Evolutionary conservation across 495 filamentous ascomycete species (phyloP), one percentile per base, ranked within the genome.

Genomic region (Astrocystis sublimbata): DNA sequence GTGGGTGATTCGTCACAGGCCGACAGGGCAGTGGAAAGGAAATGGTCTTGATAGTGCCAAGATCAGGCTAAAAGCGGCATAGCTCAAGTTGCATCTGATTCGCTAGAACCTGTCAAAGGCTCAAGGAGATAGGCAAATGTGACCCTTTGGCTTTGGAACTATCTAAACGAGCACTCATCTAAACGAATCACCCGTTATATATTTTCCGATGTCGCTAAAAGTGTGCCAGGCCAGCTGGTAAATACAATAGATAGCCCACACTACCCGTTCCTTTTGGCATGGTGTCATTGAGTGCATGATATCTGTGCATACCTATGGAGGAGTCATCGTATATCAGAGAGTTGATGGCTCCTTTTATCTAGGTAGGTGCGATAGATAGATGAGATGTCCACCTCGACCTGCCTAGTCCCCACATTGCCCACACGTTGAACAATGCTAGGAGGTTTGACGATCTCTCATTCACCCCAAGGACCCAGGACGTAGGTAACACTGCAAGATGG

Each of bases 401-500:
- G 10, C 35, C 17, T 21, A 12, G 30, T 35, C 49, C 10, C 46
- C 46, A 30, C 46, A 49, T 8, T 6, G 26, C 46, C 46, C 46
- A 49, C 46, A 49, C 13, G 6, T 49, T 17, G 13, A 17, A 30
- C 15, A 49, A 30, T 30, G 46, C 26, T n/a, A 49, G 2, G 7
- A 49, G 46, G 26, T 8, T 41, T 4, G 13, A 46, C 21, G 43
- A 46, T 46, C n/a, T n/a, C n/a, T n/a, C n/a, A n/a, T n/a, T n/a
- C n/a, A n/a, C n/a, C n/a, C n/a, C n/a, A n/a, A n/a, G n/a, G n/a
- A n/a, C n/a, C n/a, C n/a, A n/a, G n/a, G n/a, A n/a, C n/a, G n/a
- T n/a, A n/a, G n/a, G n/a, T 13, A 38, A 36, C 23, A 38, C 17
- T 21, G 42, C n/a, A 61, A 38, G 17, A 60, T 58, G 60, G 51